Evolutionary conservation across 495 filamentous ascomycete species (phyloP).

Genomic region (Xylaria cubensis): DNA sequence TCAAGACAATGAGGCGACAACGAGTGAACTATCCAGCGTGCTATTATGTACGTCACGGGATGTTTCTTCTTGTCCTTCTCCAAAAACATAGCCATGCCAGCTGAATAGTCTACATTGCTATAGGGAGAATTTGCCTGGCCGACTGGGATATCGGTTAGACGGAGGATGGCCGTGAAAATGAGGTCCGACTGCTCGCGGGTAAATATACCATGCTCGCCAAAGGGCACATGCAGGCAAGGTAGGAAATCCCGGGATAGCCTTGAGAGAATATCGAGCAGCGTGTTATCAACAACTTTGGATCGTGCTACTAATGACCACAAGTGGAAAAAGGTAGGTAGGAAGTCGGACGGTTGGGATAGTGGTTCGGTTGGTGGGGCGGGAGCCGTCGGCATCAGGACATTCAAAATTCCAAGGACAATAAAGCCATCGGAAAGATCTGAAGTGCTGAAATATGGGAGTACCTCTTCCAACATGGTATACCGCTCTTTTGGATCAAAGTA

Average conservation of each 20-base stretch:
- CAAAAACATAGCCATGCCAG: constrained; percentile 81
- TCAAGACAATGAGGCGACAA: constrained; percentile 85
- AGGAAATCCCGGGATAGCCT: constrained; percentile 84
- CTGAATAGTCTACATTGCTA: constrained; percentile 79
- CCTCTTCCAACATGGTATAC: constrained; percentile 87
- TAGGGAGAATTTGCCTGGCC: constrained; percentile 96
- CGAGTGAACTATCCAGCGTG: constrained; percentile 95
- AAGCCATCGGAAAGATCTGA: constrained; percentile 89
- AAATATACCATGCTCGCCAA: constrained; percentile 88
- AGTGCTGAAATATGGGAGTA: constrained; percentile 93
- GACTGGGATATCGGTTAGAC: constrained; percentile 93
- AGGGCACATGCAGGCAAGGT: constrained; percentile 73
- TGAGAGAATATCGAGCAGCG: constrained; percentile 88
- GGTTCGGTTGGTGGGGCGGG: constrained; percentile 72
- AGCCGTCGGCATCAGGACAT: constrained; percentile 85
- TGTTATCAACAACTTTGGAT: constrained; percentile 84
- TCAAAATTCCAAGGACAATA: constrained; percentile 83
- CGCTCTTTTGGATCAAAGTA: constrained; percentile 92
- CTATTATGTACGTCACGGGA: constrained; percentile 87
- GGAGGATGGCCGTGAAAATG: constrained; percentile 89
- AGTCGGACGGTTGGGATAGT: constrained; percentile 79
- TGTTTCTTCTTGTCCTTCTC: constrained; percentile 93
- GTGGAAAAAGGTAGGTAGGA: constrained; percentile 91
- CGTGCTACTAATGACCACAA: constrained; percentile 92
- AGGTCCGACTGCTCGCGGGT: constrained; percentile 89